phyloP scores from a whole-genome alignment of 495 filamentous ascomycete species.

The Penicillium samsonianum region DNA sequence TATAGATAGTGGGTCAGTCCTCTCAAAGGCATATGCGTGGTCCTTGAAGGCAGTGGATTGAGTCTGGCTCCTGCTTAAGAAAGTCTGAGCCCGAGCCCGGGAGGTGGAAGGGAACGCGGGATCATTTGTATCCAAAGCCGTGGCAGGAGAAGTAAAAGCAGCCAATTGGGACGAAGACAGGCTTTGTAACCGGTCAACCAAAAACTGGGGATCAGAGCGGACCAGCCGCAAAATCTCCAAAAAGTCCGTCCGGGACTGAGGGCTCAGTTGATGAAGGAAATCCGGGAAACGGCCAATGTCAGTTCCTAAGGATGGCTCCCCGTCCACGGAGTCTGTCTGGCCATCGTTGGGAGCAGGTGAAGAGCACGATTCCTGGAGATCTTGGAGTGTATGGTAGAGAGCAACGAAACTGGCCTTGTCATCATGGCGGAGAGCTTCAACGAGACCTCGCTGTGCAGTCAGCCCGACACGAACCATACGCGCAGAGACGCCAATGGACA shows the following conservation, averaged over 20 bases:
- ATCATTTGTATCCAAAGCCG: slow-evolving; percentile 74
- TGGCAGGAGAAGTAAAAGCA: slow-evolving; percentile 70
- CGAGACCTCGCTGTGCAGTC: slow-evolving; percentile 76
- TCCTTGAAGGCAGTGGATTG: slow-evolving; percentile 54
- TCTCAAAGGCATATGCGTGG: slow-evolving; percentile 67
- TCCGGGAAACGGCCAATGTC: slow-evolving; percentile 54
- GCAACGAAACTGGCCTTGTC: slow-evolving; percentile 86
- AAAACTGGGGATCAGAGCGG: slow-evolving; percentile 80
- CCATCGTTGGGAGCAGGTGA: slow-evolving; percentile 52
- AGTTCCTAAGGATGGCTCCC: slow-evolving; percentile 31
- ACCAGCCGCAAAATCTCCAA: slow-evolving; percentile 78
- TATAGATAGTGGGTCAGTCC: slow-evolving; percentile 82
- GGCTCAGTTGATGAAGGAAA: slow-evolving; percentile 80
- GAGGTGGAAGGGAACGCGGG: slow-evolving; percentile 76
- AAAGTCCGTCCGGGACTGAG: slow-evolving; percentile 70
- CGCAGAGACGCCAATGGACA: slow-evolving; percentile 76
- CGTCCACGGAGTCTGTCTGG: slow-evolving; percentile 46
- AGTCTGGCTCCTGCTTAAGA: slow-evolving; percentile 58
- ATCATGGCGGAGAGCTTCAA: slow-evolving; percentile 85
- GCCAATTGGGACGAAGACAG: slow-evolving; percentile 73
- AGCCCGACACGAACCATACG: slow-evolving; percentile 77
- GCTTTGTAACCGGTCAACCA: slow-evolving; percentile 75
- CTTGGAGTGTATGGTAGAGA: slow-evolving; percentile 84
- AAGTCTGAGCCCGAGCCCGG: slow-evolving; percentile 56
- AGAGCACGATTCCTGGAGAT: slow-evolving; percentile 84